Evolutionary conservation across 805 yeast genomes (phyloP), one percentile per base, ranked within the genome.

Genomic region (Starmerella bombi): DNA sequence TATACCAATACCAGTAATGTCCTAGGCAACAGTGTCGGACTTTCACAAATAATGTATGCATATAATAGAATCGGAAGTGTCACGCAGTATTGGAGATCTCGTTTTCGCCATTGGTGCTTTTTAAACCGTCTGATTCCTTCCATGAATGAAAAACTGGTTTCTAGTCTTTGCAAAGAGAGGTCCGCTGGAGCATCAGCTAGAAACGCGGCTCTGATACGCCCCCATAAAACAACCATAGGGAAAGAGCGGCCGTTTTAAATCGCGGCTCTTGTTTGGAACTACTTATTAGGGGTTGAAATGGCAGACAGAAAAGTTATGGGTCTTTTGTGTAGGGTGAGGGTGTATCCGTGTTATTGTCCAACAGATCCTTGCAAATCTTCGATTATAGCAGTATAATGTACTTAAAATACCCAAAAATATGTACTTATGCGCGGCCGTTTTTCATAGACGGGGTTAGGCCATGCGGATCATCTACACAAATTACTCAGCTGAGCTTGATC

Each of bases 31-130:
- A 54, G 42, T 2, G 58, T 50, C n/a, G 66, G 64, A 22, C 45
- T 45, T 18, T 52, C 50, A 29, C 59, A 49, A 33, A 66, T 53
- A 36, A 53, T 46, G 41, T 62, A 70, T 47, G 55, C 77, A 65
- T 47, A 83, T 69, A 46, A 65, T 54, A 31, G 70, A 47, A 46
- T 74, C 51, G 50, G 75, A 63, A 27, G 69, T 61, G 62, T 69
- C 66, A 69, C 71, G 72, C 37, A 62, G 52, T 44, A 71, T 55
- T 62, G 69, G 25, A 59, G 32, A 48, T 82, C 93, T 27, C 54
- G 47, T 17, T 44, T 43, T 14, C 49, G 41, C 58, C 58, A 61
- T 25, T 51, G 43, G 43, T 61, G 66, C 14, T 48, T 47, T 16
- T 50, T 45, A 29, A 65, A 32, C 25, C 56, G 48, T 20, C 51